Percentiles rank a stretch among this genome's conserved stretches.
Conservation (phyloP, 2,329 filamentous ascomycete species). For the Neonectria ditissima region DNA sequence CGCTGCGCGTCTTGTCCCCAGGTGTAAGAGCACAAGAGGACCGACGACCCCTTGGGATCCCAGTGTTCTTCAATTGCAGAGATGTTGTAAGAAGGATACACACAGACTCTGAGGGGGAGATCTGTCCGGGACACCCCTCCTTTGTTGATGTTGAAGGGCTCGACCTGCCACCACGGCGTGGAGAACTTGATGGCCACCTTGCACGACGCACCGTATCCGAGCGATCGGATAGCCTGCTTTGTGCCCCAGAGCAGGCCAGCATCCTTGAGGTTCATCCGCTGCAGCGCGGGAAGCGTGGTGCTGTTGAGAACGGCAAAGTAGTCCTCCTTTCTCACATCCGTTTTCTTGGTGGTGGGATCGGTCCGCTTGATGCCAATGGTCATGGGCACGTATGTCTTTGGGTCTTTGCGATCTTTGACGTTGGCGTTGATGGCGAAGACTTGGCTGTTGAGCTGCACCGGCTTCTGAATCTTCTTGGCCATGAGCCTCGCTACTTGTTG, state of each 20-base stretch:
- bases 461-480: constrained; percentile 19
- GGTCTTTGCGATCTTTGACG: neutral
- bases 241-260: constrained; percentile 43
- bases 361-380: constrained; percentile 2
- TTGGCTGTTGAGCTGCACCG: constrained; percentile 24
- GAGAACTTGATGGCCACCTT: constrained; percentile 52
- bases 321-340: neutral
- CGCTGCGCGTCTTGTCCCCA: constrained; percentile 39
- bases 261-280: constrained; percentile 39
- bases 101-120: constrained; percentile 47
- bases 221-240: constrained; percentile 46
- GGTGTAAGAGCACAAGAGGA: constrained; percentile 36
- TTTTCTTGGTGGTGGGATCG: neutral
- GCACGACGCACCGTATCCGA: constrained; percentile 45
- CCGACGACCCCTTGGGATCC: constrained; percentile 13
- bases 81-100: constrained; percentile 50
- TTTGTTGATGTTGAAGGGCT: constrained; percentile 12
- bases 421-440: constrained; percentile 33
- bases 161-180: constrained; percentile 44
- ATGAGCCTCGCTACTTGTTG: constrained; percentile 30
- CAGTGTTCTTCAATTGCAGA: neutral
- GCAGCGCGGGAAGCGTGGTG: constrained; percentile 30
- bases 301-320: constrained; percentile 36
- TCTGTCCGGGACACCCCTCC: constrained; percentile 39
- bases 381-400: constrained; percentile 6